phyloP scores from a whole-genome alignment of 208 protist genomes.

The Leishmania martiniquensis region DNA sequence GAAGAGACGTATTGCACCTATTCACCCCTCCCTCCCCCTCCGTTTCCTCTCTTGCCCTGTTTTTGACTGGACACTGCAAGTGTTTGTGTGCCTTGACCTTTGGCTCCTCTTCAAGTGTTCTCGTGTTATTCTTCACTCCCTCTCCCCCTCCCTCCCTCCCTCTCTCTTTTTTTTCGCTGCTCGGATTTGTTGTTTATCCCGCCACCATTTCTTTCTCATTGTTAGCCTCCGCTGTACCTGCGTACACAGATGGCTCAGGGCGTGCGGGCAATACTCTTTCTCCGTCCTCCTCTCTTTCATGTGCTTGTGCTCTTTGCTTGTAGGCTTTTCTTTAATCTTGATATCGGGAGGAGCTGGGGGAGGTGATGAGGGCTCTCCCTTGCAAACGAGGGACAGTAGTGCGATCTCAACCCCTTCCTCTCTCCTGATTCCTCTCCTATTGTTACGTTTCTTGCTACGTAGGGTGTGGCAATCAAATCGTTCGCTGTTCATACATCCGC shows the following conservation, averaged over 20 bases:
- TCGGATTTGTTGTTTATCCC: not conserved
- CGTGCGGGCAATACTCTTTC: no score
- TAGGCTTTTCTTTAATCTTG: no score
- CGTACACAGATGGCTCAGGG: no score
- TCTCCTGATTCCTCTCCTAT: no score
- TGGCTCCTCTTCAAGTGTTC: not conserved
- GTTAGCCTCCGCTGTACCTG: no score
- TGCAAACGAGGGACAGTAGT: no score
- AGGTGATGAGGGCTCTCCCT: no score
- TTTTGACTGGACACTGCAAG: not conserved
- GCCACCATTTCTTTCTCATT: not conserved
- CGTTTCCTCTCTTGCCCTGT: not conserved
- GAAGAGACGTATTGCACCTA: not conserved
- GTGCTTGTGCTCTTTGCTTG: no score
- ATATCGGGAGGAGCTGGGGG: no score
- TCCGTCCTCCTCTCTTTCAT: constrained; percentile 8
- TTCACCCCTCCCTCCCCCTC: not conserved
- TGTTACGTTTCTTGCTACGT: no score
- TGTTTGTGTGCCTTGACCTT: no score
- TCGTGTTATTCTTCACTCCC: not conserved
- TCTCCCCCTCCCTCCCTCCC: not conserved
- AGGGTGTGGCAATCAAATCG: not conserved
- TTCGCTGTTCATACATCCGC: not conserved
- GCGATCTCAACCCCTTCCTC: no score
- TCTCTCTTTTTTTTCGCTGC: constrained; percentile 1